Evolutionary conservation across 495 filamentous ascomycete genomes (phyloP).

Genomic region (Aspergillus indologenus): DNA sequence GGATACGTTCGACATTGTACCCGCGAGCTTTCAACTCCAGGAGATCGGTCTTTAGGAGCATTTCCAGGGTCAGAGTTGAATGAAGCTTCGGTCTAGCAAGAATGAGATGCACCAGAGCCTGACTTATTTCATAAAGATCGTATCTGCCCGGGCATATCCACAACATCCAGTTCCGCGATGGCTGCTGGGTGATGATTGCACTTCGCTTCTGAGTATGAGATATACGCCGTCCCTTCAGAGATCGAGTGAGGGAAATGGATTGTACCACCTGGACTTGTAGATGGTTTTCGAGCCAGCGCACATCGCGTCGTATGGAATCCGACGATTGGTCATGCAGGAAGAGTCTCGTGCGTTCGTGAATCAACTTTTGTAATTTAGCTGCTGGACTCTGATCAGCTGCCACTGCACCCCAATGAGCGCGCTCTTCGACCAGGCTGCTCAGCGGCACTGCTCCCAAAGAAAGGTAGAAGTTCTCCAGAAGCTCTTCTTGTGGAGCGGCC

Average conservation of each 20-base stretch:
- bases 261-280: slow-evolving; percentile 72
- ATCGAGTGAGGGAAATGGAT: slow-evolving; percentile 68
- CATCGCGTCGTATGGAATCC: slow-evolving; percentile 74
- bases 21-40: slow-evolving; percentile 74
- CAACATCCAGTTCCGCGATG: slow-evolving; percentile 41
- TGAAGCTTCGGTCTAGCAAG: slow-evolving; percentile 81
- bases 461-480: slow-evolving; percentile 78
- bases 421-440: slow-evolving; percentile 45
- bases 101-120: slow-evolving; percentile 73
- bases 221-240: slow-evolving; percentile 62
- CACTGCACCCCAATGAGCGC: slow-evolving; percentile 45
- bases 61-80: slow-evolving; percentile 81
- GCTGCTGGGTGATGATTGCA: slow-evolving; percentile 58
- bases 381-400: slow-evolving; percentile 53
- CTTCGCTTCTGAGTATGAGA: slow-evolving; percentile 67
- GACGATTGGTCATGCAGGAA: slow-evolving; percentile 73
- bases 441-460: slow-evolving; percentile 45
- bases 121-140: slow-evolving; percentile 86
- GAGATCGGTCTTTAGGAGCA: slow-evolving; percentile 78
- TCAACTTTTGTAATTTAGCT: slow-evolving; percentile 65
- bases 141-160: slow-evolving; percentile 60
- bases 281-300: slow-evolving; percentile 85
- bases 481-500: slow-evolving; percentile 83
- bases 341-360: slow-evolving; percentile 80
- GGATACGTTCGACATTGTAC: slow-evolving; percentile 91